These are phyloP conservation scores for Podila horticola DNA, from an alignment of 192 early-diverging fungal species.

Conservation along the genomic window DNA sequence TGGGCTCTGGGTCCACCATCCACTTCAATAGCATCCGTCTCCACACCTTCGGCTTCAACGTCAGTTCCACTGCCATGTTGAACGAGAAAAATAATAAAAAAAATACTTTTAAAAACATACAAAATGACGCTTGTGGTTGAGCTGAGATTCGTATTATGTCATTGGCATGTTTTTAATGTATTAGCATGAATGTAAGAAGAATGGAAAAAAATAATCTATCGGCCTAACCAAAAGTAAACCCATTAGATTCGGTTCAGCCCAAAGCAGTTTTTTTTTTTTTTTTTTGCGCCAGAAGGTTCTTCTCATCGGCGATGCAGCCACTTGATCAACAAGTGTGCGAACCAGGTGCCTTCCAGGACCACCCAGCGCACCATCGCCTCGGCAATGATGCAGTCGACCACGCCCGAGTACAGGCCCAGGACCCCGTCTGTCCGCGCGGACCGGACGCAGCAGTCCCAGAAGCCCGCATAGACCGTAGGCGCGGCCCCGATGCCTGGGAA, in stretches of 20 bases:
- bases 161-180: too few species aligned
- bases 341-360: conserved; percentile 47
- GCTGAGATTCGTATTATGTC: too few species aligned
- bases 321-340: conserved; percentile 47
- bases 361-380: conserved; percentile 56
- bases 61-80: background rate
- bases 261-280: background rate
- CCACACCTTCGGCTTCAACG: background rate
- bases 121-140: too few species aligned
- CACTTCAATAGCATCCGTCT: background rate
- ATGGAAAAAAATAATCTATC: too few species aligned
- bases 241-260: background rate
- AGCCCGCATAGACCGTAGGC: conserved; percentile 45
- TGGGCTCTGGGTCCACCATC: conserved; percentile 1
- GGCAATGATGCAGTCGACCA: conserved; percentile 52
- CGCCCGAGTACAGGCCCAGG: conserved; percentile 51
- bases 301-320: conserved; percentile 37
- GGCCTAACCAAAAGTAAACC: background rate
- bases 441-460: conserved; percentile 53
- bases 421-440: conserved; percentile 48
- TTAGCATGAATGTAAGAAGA: too few species aligned
- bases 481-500: conserved; percentile 42
- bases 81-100: too few species aligned
- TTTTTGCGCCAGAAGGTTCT: background rate
- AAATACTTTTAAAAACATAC: too few species aligned